phyloP scores from a whole-genome alignment of 2,329 filamentous ascomycete genomes.

The Laburnicola sp. region DNA sequence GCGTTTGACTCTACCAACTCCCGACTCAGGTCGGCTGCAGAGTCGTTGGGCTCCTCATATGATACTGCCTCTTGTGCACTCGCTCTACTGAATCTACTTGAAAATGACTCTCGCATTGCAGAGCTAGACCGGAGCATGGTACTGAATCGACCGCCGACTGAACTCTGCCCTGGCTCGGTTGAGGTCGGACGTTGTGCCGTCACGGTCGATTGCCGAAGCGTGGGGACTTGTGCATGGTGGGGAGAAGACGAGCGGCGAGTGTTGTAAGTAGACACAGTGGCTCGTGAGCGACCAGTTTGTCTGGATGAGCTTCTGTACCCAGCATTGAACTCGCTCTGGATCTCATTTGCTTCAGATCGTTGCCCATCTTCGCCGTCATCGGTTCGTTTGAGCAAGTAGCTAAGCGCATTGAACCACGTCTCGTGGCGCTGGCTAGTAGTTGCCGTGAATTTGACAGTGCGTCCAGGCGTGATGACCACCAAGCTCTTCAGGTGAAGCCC shows the following conservation, averaged over 20 bases:
- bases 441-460: slow-evolving; percentile 91
- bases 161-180: slow-evolving; percentile 45
- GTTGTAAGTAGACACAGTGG: slow-evolving; percentile 78
- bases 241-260: slow-evolving; percentile 56
- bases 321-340: slow-evolving; percentile 78
- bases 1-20: slow-evolving; percentile 78
- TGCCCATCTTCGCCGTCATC: slow-evolving; percentile 57
- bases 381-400: slow-evolving; percentile 83
- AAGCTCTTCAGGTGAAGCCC: slow-evolving; percentile 93
- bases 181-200: slow-evolving; percentile 33
- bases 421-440: slow-evolving; percentile 92
- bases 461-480: slow-evolving; percentile 83
- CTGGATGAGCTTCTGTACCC: slow-evolving; percentile 55
- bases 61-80: slow-evolving; percentile 39
- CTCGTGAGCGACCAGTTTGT: slow-evolving; percentile 54
- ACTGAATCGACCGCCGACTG: slow-evolving; percentile 51
- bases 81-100: slow-evolving; percentile 51
- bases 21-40: slow-evolving; percentile 74
- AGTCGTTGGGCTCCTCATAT: slow-evolving; percentile 64
- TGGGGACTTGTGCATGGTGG: slow-evolving; percentile 46
- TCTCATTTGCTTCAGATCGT: slow-evolving; percentile 59
- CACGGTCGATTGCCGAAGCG: slow-evolving; percentile 50
- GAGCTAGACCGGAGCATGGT: slow-evolving; percentile 50
- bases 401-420: slow-evolving; percentile 97
- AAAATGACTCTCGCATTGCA: slow-evolving; percentile 54